Evolutionary conservation across 768 basidiomycete genomes (phyloP).

Genomic region (Lactarius trivialis): DNA sequence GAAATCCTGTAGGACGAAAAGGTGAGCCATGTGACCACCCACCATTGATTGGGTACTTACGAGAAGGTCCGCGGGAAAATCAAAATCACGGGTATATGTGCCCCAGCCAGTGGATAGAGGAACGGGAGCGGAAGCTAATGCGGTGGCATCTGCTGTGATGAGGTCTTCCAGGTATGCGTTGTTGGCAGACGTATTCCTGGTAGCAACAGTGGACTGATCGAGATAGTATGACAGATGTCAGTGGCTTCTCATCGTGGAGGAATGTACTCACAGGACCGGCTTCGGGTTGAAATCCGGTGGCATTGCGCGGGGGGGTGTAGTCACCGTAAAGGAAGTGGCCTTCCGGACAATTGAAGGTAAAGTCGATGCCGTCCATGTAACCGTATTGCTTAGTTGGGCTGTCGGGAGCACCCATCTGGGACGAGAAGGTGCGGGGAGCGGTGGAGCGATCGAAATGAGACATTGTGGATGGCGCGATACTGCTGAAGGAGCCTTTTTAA

Average conservation of each 20-base stretch:
- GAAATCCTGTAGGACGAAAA: background rate
- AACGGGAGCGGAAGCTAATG: background rate
- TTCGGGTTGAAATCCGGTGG: background rate
- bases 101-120: background rate
- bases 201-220: background rate
- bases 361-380: background rate
- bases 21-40: background rate
- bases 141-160: background rate
- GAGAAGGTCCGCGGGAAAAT: background rate
- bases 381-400: background rate
- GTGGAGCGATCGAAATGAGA: background rate
- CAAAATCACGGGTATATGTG: background rate
- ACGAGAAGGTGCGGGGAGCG: background rate
- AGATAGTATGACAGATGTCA: background rate
- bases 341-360: background rate
- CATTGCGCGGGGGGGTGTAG: background rate
- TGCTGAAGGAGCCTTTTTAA: too few species aligned
- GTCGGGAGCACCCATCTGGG: background rate
- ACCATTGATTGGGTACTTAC: background rate
- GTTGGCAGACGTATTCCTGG: background rate
- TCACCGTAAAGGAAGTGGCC: background rate
- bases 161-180: background rate
- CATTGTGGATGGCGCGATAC: too few species aligned
- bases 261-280: background rate
- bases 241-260: background rate